Evolutionary conservation across 169 alveolate species (phyloP), one percentile per base, ranked within the genome.

Genomic region (Neospora caninum): DNA sequence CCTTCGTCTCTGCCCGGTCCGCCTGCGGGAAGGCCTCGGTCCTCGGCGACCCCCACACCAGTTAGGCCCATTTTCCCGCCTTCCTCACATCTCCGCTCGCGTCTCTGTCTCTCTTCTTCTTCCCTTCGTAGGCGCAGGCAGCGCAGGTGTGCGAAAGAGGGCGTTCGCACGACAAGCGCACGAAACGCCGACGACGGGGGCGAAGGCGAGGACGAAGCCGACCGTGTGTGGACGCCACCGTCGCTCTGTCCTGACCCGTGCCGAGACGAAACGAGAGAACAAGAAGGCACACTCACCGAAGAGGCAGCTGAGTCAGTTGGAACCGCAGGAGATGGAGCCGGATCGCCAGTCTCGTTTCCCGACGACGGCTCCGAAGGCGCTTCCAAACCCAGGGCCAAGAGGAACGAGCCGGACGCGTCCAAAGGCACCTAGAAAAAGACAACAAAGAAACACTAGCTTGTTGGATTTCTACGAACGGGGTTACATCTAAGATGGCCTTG

Each of bases 321-420:
- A 64, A 6, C 7, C 73, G 34, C 73, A 9, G 73, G 73, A 16
- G 58, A 13, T 13, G 13, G 58, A 49, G 58, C 58, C 4, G 73
- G n/a, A 4, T 64, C 73, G 73, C n/a, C 16, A 29, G 31, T 29
- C 58, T 49, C 58, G 58, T 49, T 49, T 4, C 58, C 13, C 58
- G 58, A 49, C 22, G 58, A 49, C 86, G 49, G 86, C 39, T 78
- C 86, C 27, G 82, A 69, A 34, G 86, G 86, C 27, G 86, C 86
- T 78, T 78, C 86, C 45, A 78, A 78, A n/a, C 86, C 86, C 1
- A 78, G 86, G 22, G 86, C 86, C 45, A 78, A 78, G 49, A 78
- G 86, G 86, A 78, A 78, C 43, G 49, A 36, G 22, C 86, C 86
- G 39, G 86, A 78, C 45, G 86, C 39, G n/a, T 78, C 86, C 22